Evolutionary conservation across 352 stramenopile genomes (phyloP), one percentile per base, ranked within the genome.

Genomic region (Pythium grandisporangium): DNA sequence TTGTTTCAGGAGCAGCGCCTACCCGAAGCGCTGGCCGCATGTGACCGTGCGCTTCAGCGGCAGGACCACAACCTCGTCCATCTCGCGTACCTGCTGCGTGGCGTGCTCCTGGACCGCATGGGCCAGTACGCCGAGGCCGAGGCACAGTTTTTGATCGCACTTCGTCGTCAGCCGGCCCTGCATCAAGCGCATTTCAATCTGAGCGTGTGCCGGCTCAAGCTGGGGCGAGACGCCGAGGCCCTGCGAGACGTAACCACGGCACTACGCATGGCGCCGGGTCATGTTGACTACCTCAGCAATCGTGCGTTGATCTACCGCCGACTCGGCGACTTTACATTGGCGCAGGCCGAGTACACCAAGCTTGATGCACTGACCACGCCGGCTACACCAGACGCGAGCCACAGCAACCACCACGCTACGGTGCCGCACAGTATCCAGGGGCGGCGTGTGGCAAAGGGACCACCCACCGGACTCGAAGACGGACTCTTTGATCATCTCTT

Each of bases 401-500:
- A 11, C 13, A 11, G 11, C 13, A 20, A 11, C 11, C 19, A 11
- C 11, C 33, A 11, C 19, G 13, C 33, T 20, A 20, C 33, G 11
- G 19, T 20, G 33, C 33, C 33, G 19, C n/a, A n/a, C n/a, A n/a
- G n/a, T n/a, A n/a, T n/a, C n/a, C n/a, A n/a, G n/a, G n/a, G n/a
- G n/a, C n/a, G n/a, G n/a, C n/a, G n/a, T n/a, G n/a, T n/a, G n/a
- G n/a, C n/a, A n/a, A n/a, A n/a, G n/a, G n/a, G n/a, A n/a, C 33
- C 33, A 20, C 19, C 33, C 19, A 44, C 21, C 20, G 40, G 44
- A 21, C 40, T 83, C 39, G 54, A 85, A 34, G 63, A 84, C 38
- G 75, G 72, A 3, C 30, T 88, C 6, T 85, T 79, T 25, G 63
- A 67, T 5, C 69, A 84, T 36, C 50, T 88, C 19, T 88, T 85